A percentile compares a stretch with the other conserved stretches of the same genome.
Conservation (phyloP, 139 green algal species). For the Klebsormidium nitens region DNA sequence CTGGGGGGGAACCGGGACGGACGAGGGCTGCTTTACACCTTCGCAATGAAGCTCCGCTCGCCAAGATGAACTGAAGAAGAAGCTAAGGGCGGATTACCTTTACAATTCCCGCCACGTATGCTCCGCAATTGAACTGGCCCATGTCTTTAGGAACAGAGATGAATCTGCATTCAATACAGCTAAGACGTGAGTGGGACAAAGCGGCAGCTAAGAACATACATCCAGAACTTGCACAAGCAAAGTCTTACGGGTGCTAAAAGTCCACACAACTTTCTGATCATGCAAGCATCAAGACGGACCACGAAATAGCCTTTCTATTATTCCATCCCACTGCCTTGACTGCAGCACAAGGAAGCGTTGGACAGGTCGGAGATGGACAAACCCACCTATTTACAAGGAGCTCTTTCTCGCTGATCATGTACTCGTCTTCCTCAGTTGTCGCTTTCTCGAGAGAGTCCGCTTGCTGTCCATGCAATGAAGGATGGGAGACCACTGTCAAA, state of each 20-base stretch:
- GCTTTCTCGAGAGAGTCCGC: slow-evolving; percentile 93
- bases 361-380: too few relatives aligned
- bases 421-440: slow-evolving; percentile 87
- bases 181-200: not conserved
- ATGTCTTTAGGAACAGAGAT: slow-evolving; percentile 90
- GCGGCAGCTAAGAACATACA: not conserved
- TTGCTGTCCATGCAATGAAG: too few relatives aligned
- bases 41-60: too few relatives aligned
- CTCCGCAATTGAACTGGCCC: slow-evolving; percentile 78
- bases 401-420: slow-evolving; percentile 93
- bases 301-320: too few relatives aligned
- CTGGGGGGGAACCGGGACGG: too few relatives aligned
- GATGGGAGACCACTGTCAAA: too few relatives aligned
- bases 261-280: not conserved
- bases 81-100: slow-evolving; percentile 3
- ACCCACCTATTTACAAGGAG: slow-evolving; percentile 65
- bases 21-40: too few relatives aligned
- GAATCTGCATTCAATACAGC: slow-evolving; percentile 41
- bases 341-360: too few relatives aligned
- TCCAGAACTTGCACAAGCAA: not conserved
- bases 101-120: slow-evolving; percentile 88
- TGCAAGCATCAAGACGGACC: not conserved
- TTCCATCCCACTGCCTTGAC: too few relatives aligned
- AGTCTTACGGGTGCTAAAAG: not conserved
- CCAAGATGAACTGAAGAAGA: too few relatives aligned